A percentile compares a stretch with the other conserved stretches of the same genome.
Conservation (phyloP, 2,329 filamentous ascomycete genomes). For the Corinectria fuckeliana region DNA sequence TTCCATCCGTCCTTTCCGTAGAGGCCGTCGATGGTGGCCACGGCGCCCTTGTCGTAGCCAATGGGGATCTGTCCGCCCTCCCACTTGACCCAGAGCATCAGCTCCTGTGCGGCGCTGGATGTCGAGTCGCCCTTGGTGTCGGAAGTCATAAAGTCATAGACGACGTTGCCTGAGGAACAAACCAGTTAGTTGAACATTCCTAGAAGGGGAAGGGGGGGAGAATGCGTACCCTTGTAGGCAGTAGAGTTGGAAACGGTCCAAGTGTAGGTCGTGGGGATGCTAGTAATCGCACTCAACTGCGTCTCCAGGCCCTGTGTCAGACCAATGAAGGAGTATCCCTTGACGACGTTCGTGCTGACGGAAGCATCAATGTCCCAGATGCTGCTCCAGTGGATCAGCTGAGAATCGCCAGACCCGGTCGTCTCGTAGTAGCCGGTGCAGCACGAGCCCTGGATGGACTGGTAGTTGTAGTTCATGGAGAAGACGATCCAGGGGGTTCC, state of each 20-base stretch:
- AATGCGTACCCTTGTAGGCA: conserved; percentile 24
- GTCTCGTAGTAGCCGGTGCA: conserved; percentile 21
- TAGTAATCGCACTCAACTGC: conserved; percentile 15
- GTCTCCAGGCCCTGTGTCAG: conserved; percentile 23
- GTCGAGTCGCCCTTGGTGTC: conserved; percentile 26
- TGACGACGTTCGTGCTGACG: conserved; percentile 14
- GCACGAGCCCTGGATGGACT: conserved; percentile 21
- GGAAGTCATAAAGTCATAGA: conserved; percentile 30
- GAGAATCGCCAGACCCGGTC: conserved; percentile 8
- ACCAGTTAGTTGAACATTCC: background rate
- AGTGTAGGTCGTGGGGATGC: conserved; percentile 20
- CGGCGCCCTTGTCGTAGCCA: conserved; percentile 22
- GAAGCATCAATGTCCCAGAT: conserved; percentile 24
- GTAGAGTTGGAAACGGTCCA: conserved; percentile 17
- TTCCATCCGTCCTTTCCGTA: conserved; percentile 28
- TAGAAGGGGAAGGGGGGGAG: background rate
- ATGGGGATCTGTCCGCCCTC: conserved; percentile 24
- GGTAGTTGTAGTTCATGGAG: conserved; percentile 31
- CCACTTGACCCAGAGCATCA: conserved; percentile 28
- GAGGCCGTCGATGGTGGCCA: conserved; percentile 24
- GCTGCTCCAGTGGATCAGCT: conserved; percentile 21
- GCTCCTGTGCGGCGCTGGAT: conserved; percentile 18
- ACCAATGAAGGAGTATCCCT: conserved; percentile 28
- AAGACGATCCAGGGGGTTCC: conserved; percentile 27
- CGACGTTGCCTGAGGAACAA: conserved; percentile 11